Conservation (phyloP, 495 filamentous ascomycete species). For the Neurospora sp. region DNA sequence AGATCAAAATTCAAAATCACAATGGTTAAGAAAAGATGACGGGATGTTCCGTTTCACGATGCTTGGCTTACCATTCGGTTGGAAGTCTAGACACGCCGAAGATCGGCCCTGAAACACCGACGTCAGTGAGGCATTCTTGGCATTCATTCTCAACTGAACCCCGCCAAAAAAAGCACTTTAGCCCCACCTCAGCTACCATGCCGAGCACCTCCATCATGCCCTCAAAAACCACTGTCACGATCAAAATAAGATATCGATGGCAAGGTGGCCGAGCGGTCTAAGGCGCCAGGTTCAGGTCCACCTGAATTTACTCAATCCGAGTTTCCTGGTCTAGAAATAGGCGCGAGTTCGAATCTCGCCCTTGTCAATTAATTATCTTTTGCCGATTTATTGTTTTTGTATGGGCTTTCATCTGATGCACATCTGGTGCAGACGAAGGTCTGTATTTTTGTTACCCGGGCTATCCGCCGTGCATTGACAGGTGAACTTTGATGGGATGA, state of each 20-base stretch:
- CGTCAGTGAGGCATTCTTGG: not conserved
- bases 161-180: not conserved
- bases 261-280: conserved; percentile 26
- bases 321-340: conserved; percentile 21
- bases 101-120: not conserved
- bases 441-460: not conserved
- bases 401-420: not conserved
- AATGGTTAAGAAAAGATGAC: not conserved
- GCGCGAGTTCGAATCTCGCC: conserved; percentile 29
- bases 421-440: not conserved
- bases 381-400: not conserved
- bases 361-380: conserved; percentile 13
- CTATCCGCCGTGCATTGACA: not conserved
- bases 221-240: not conserved
- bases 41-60: not conserved
- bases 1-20: too few species aligned
- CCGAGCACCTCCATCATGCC: not conserved
- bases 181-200: not conserved
- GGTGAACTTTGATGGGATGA: not conserved
- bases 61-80: not conserved
- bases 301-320: conserved; percentile 8
- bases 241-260: not conserved
- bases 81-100: not conserved
- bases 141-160: not conserved
- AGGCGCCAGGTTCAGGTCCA: conserved; percentile 25